A percentile compares a stretch with the other conserved stretches of the same genome.
Conservation (phyloP, 2,329 filamentous ascomycete species). For the Dothistroma pini region DNA sequence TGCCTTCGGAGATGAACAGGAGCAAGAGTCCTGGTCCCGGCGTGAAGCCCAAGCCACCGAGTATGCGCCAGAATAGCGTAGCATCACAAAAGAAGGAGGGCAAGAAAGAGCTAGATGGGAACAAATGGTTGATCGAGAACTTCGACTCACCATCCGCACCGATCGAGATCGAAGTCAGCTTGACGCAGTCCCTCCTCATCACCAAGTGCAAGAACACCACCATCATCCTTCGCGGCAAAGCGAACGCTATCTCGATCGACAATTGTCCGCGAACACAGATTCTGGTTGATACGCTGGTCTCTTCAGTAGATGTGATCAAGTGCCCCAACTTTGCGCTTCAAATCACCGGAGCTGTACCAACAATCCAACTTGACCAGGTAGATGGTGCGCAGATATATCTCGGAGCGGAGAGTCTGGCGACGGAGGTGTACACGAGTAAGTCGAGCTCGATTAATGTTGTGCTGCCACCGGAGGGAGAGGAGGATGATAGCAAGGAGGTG, state of each 20-base stretch:
- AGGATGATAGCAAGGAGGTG: slow-evolving; percentile 80
- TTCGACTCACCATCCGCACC: slow-evolving; percentile 72
- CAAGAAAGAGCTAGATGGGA: slow-evolving; percentile 55
- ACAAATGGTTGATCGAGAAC: slow-evolving; percentile 96
- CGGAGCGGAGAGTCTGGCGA: slow-evolving; percentile 69
- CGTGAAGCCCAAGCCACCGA: slow-evolving; percentile 56
- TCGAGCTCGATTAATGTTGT: slow-evolving; percentile 84
- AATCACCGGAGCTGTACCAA: slow-evolving; percentile 79
- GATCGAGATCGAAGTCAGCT: slow-evolving; percentile 74
- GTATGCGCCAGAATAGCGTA: slow-evolving; percentile 45
- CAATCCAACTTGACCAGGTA: slow-evolving; percentile 86
- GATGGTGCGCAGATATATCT: slow-evolving; percentile 88
- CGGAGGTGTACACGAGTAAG: slow-evolving; percentile 88
- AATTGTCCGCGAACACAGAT: slow-evolving; percentile 82
- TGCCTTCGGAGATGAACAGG: slow-evolving; percentile 56
- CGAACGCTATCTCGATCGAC: slow-evolving; percentile 94
- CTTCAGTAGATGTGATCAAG: slow-evolving; percentile 92
- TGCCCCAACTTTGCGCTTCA: slow-evolving; percentile 84
- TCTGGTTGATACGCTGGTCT: slow-evolving; percentile 84
- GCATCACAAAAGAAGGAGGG: slow-evolving; percentile 26
- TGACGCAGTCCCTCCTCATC: slow-evolving; percentile 87
- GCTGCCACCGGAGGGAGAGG: slow-evolving; percentile 62
- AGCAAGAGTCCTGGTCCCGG: slow-evolving; percentile 84
- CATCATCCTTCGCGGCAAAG: slow-evolving; percentile 85
- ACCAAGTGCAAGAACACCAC: slow-evolving; percentile 88